These are phyloP conservation scores for Dunaliella primolecta DNA, from an alignment of 139 green algal species.

Conservation along the genomic window DNA sequence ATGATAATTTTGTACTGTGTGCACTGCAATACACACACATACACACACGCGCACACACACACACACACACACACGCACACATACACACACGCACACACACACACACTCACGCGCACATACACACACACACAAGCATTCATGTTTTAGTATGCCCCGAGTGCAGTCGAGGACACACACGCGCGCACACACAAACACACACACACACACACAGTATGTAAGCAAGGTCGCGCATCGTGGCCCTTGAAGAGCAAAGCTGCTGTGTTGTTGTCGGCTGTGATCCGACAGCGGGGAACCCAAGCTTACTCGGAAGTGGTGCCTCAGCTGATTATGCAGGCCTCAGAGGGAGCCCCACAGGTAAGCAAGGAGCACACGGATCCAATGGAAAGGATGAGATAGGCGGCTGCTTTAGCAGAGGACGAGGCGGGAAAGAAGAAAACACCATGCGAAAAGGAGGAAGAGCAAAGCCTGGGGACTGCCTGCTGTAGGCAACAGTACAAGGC, in stretches of 20 bases:
- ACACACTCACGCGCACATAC: slow-evolving; percentile 13
- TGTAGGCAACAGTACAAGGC: no score
- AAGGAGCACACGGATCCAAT: neutral
- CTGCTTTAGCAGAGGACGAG: no score
- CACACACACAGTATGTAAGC: slow-evolving; percentile 26
- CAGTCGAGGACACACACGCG: no score
- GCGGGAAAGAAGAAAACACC: no score
- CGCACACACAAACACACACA: neutral
- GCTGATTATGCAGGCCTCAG: slow-evolving; percentile 52
- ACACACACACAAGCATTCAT: slow-evolving; percentile 2
- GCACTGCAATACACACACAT: neutral
- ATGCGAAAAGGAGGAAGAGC: no score
- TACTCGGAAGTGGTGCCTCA: slow-evolving; percentile 60
- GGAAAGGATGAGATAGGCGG: neutral
- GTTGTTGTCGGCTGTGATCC: slow-evolving; percentile 66
- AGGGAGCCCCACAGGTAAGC: slow-evolving; percentile 40
- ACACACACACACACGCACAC: neutral
- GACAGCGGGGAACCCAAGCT: slow-evolving; percentile 55
- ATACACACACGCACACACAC: neutral
- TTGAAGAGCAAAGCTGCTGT: slow-evolving; percentile 68
- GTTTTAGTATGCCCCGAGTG: no score
- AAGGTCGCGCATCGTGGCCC: slow-evolving; percentile 44
- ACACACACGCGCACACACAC: neutral
- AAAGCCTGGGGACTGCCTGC: no score
- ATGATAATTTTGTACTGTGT: neutral